These are phyloP conservation scores for Protomyces macrosporus DNA, from an alignment of 1,139 yeast species.

Conservation along the genomic window DNA sequence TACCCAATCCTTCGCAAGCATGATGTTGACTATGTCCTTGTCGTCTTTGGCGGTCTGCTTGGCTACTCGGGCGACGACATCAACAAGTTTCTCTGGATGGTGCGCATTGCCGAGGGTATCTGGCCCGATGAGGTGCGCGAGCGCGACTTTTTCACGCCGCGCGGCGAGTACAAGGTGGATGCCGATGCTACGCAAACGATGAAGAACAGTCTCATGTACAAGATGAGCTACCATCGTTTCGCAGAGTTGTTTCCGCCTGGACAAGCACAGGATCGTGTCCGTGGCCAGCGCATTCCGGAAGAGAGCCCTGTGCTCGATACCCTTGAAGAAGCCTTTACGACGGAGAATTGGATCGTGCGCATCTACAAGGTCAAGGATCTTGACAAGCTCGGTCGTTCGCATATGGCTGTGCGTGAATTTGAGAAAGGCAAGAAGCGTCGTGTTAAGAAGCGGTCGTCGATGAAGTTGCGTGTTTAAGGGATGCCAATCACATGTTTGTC, in stretches of 20 bases:
- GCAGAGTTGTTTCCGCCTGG: conserved; percentile 65
- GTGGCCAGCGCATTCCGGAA: conserved; percentile 64
- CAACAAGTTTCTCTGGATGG: conserved; percentile 98
- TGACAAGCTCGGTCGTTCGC: conserved; percentile 79
- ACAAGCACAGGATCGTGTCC: conserved; percentile 77
- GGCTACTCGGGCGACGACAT: conserved; percentile 97
- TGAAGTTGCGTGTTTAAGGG: conserved; percentile 1
- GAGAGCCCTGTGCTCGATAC: conserved; percentile 30
- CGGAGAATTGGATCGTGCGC: conserved; percentile 96
- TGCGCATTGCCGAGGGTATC: conserved; percentile 95
- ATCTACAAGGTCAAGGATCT: conserved; percentile 86
- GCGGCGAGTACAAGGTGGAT: conserved; percentile 87
- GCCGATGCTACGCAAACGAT: conserved; percentile 72
- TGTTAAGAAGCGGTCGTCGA: background rate
- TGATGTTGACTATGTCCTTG: conserved; percentile 90
- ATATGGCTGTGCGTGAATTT: conserved; percentile 31
- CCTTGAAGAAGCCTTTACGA: conserved; percentile 83
- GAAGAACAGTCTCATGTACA: conserved; percentile 88
- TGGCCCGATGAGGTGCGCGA: conserved; percentile 98
- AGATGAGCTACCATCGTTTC: conserved; percentile 80
- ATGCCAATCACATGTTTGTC: background rate
- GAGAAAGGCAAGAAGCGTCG: conserved; percentile 30
- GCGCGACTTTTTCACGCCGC: conserved; percentile 71
- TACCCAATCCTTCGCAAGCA: conserved; percentile 83
- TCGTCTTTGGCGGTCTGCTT: conserved; percentile 87